Conservation (phyloP, 2,329 filamentous ascomycete species). For the Chaetoscypha palmicola region DNA sequence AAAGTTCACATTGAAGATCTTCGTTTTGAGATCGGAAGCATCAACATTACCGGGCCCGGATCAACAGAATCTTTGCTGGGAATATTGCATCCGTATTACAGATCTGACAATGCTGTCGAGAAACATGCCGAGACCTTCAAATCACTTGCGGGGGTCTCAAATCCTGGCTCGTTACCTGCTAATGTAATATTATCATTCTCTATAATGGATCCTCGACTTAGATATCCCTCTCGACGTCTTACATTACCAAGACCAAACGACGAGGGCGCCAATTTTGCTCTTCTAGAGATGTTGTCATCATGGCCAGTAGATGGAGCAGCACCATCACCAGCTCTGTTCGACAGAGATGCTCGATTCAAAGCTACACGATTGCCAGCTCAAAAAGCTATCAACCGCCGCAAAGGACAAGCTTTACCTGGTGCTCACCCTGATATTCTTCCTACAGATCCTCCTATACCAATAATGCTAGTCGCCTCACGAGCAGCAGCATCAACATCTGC, state of each 20-base stretch:
- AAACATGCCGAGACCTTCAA: conserved; percentile 43
- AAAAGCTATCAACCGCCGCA: conserved; percentile 73
- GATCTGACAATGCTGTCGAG: conserved; percentile 32
- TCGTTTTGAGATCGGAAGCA: conserved; percentile 65
- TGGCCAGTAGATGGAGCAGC: conserved; percentile 59
- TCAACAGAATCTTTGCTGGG: conserved; percentile 72
- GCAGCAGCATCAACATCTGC: conserved; percentile 39
- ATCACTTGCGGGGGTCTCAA: conserved; percentile 52
- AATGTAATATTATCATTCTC: conserved; percentile 67
- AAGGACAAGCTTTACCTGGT: conserved; percentile 56
- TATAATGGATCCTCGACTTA: conserved; percentile 71
- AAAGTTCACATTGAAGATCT: conserved; percentile 57
- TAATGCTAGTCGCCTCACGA: conserved; percentile 60
- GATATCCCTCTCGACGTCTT: conserved; percentile 61
- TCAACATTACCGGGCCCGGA: conserved; percentile 63
- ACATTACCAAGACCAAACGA: conserved; percentile 34
- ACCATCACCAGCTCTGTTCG: conserved; percentile 54
- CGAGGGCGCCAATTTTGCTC: conserved; percentile 30
- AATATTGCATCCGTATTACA: conserved; percentile 50
- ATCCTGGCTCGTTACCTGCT: conserved; percentile 61
- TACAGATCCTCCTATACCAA: conserved; percentile 69
- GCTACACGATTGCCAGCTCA: conserved; percentile 66
- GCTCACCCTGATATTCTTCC: conserved; percentile 47
- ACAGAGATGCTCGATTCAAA: conserved; percentile 55
- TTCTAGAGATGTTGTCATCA: conserved; percentile 54